Percentiles rank a stretch among this genome's conserved stretches.
Conservation (phyloP, 225 moss, liverwort and hornwort genomes). For the Straminergon stramineum region DNA sequence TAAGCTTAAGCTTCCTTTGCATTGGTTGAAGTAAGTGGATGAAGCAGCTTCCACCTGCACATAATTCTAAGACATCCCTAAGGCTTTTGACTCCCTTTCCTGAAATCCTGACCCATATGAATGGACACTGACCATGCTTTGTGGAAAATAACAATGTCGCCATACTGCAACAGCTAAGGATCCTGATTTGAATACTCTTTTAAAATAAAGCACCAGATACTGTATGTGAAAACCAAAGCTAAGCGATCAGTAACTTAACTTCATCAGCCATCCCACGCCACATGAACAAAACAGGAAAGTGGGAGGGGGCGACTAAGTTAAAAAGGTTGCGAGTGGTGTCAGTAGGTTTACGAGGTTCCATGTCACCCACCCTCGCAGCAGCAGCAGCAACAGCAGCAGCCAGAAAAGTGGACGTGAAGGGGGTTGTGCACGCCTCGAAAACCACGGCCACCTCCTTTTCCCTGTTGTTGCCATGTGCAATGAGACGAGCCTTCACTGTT, state of each 20-base stretch:
- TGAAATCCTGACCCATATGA: background rate
- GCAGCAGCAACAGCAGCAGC: background rate
- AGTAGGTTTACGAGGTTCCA: background rate
- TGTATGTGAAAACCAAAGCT: background rate
- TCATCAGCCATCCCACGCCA: background rate
- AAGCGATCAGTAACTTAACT: background rate
- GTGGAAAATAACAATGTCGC: background rate
- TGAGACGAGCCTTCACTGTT: background rate
- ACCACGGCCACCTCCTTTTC: no score
- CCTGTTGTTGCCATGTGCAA: background rate
- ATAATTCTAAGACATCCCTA: background rate
- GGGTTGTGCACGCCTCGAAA: background rate
- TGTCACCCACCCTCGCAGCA: background rate
- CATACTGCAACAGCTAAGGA: background rate
- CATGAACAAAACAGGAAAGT: background rate
- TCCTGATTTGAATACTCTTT: background rate
- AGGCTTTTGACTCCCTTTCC: background rate
- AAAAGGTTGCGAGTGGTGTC: background rate
- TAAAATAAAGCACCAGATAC: background rate
- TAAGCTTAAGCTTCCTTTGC: background rate
- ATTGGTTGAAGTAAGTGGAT: background rate
- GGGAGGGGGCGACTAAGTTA: background rate
- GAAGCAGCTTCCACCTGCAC: background rate
- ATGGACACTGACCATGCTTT: background rate
- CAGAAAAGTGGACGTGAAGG: background rate